These are phyloP conservation scores for Arctostaphylos glauca DNA, from an alignment of 148 eudicot genomes.

Conservation along the genomic window DNA sequence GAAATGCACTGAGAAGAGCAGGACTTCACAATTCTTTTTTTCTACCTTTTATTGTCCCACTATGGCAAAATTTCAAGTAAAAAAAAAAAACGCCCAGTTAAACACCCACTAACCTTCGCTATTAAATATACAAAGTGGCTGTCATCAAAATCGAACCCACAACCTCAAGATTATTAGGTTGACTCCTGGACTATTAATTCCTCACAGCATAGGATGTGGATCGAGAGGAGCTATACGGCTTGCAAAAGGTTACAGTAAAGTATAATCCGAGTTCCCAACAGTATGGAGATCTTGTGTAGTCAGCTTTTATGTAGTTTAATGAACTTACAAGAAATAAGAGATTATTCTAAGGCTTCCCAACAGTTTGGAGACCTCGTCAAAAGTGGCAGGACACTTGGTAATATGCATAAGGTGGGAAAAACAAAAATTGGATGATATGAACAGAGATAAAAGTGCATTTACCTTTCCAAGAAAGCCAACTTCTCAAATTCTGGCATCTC, in stretches of 20 bases:
- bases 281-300: not conserved
- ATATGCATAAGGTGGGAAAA: not conserved
- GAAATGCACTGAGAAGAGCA: not conserved
- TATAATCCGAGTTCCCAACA: not conserved
- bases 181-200: not conserved
- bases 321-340: not conserved
- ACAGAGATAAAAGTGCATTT: not conserved
- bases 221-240: not conserved
- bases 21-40: not conserved
- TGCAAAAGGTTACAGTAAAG: not conserved
- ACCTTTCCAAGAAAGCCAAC: conserved; percentile 48
- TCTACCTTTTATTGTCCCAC: not conserved
- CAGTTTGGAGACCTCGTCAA: not conserved
- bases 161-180: not conserved
- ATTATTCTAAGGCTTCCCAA: not conserved
- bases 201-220: not conserved
- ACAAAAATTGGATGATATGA: not conserved
- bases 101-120: not conserved
- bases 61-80: not conserved
- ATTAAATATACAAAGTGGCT: not conserved
- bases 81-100: not conserved
- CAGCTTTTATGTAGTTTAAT: not conserved
- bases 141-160: not conserved
- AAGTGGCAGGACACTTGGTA: not conserved
- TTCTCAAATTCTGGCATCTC: conserved; percentile 57